These are phyloP conservation scores for Cryptococcus sp. DNA, from an alignment of 1,284 basidiomycete species.

Conservation along the genomic window DNA sequence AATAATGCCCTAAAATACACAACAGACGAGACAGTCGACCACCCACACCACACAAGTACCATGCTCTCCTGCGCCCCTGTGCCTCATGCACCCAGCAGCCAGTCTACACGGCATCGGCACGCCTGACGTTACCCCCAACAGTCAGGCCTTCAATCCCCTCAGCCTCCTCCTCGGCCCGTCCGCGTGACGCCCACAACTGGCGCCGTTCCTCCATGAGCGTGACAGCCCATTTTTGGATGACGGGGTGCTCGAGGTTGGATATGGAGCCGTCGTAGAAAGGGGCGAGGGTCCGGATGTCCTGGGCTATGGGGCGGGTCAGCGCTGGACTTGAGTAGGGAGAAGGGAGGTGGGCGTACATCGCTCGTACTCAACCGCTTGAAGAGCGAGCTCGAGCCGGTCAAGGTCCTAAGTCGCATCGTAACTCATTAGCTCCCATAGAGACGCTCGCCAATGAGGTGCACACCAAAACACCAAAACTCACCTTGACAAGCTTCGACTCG, in stretches of 20 bases:
- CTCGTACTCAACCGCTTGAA: conserved; percentile 59
- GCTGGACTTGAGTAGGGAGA: background rate
- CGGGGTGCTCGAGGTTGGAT: conserved; percentile 63
- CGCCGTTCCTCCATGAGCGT: conserved; percentile 60
- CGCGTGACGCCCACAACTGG: conserved; percentile 41
- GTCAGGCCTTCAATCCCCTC: conserved; percentile 28
- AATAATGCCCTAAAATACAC: conserved; percentile 14
- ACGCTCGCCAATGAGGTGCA: too few relatives aligned
- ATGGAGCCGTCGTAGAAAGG: conserved; percentile 49
- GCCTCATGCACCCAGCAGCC: background rate
- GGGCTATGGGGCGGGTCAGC: conserved; percentile 29
- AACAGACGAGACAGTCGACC: background rate
- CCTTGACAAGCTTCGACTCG: conserved; percentile 91
- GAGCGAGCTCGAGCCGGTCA: conserved; percentile 88
- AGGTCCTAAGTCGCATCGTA: conserved; percentile 56
- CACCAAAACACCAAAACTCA: conserved; percentile 54
- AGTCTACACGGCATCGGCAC: conserved; percentile 7
- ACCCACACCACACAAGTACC: background rate
- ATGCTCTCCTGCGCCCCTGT: background rate
- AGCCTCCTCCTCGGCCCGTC: conserved; percentile 34
- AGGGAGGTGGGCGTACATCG: conserved; percentile 43
- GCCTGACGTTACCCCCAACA: conserved; percentile 17
- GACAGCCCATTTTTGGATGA: conserved; percentile 71
- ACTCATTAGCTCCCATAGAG: background rate
- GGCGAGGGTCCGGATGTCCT: conserved; percentile 41